Base-by-base conservation (phyloP, 1,139 yeast species). In the Zygoascus meyerae region DNA sequence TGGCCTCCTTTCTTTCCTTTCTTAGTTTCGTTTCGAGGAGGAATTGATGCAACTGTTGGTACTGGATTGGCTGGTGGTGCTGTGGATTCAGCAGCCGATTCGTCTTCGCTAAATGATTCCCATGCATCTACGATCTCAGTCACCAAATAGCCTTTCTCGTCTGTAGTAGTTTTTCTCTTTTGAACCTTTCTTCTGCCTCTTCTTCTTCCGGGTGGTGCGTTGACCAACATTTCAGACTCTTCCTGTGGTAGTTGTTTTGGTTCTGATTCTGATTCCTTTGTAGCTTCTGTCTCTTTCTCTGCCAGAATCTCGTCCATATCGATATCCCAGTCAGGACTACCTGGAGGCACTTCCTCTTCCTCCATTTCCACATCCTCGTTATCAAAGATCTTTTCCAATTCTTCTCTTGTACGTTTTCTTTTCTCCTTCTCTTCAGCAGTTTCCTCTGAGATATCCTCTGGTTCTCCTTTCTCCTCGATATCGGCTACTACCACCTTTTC, bases 51-150 rank as follows among this genome's bases (percentile, higher is more conserved):
- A 30, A 42, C 26, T 15, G 47, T 12, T 3, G 45, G 45, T 8
- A 42, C n/a, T 21, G 7, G 26, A 12, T 34, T 39, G 6, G 47
- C 14, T 9, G 34, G 26, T n/a, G 50, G 44, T 7, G 30, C 32
- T 10, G 42, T 17, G n/a, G 31, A 11, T 2, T 48, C 31, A 2
- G 42, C 40, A 16, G 41, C 31, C 3, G 40, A 17, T 32, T 51
- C 54, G 17, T 43, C 56, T 28, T 54, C 57, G 4, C 55, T 51
- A 36, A 45, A 48, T 8, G 53, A 50, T 30, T 48, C 53, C 57
- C 56, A 53, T 5, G 29, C 50, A 17, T 48, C 47, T 35, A 50
- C 52, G n/a, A 47, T 42, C 28, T 36, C 45, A 1, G 56, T 53
- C n/a, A 49, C 51, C 10, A 53, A 40, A 30, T 54, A 54, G 3